These are phyloP conservation scores for Eucommia ulmoides DNA, from an alignment of 257 asterid species.

Conservation along the genomic window DNA sequence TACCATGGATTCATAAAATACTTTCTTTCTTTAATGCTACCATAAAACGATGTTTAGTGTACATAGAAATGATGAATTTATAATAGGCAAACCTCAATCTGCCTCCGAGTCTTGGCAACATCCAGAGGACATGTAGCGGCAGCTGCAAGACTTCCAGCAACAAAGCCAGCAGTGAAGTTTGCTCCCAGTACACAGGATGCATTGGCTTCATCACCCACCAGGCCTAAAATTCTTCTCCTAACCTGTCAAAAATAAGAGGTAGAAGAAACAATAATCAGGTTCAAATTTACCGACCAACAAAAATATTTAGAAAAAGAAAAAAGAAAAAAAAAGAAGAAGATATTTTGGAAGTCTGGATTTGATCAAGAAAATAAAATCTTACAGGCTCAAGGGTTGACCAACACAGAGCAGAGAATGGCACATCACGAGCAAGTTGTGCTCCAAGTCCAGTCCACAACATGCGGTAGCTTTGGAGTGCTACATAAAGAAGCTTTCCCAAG, in stretches of 20 bases:
- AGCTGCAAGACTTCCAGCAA: slow-evolving; percentile 84
- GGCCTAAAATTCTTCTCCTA: slow-evolving; percentile 48
- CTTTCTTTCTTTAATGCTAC: too few relatives aligned
- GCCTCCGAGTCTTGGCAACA: slow-evolving; percentile 76
- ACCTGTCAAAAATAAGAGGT: slow-evolving; percentile 36
- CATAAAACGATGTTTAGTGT: too few relatives aligned
- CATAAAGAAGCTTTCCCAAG: too few relatives aligned
- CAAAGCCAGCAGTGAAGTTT: slow-evolving; percentile 64
- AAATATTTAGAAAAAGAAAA: too few relatives aligned
- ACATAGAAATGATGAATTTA: too few relatives aligned
- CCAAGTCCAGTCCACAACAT: slow-evolving; percentile 84
- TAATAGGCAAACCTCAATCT: slow-evolving; percentile 65
- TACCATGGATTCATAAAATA: too few relatives aligned
- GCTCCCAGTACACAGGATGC: slow-evolving; percentile 44
- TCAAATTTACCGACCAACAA: too few relatives aligned
- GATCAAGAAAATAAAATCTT: slow-evolving; percentile 11
- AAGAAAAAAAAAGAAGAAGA: neutral
- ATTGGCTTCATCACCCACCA: slow-evolving; percentile 39
- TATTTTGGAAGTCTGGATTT: neutral
- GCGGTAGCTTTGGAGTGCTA: slow-evolving; percentile 60
- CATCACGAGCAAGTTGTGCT: slow-evolving; percentile 87
- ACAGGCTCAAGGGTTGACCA: slow-evolving; percentile 91
- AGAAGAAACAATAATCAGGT: too few relatives aligned
- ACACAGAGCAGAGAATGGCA: slow-evolving; percentile 88
- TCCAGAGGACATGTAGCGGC: slow-evolving; percentile 71